Conservation (phyloP, 2,329 filamentous ascomycete species). For the Aschersonia sp. region DNA sequence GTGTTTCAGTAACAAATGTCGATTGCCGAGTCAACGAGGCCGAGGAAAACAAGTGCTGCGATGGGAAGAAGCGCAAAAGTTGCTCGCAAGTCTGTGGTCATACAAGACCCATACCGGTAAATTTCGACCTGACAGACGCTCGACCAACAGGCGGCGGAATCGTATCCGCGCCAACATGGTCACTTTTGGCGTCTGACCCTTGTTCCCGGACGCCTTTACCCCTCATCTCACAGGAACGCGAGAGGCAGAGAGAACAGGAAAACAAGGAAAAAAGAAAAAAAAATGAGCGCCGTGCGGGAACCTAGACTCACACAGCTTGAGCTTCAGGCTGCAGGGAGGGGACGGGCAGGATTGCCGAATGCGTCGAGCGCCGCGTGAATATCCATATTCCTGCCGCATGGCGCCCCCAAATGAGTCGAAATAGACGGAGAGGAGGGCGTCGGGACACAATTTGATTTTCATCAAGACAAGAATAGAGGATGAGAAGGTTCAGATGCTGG, state of each 20-base stretch:
- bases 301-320: not conserved
- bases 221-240: not conserved
- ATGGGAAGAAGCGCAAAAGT: not conserved
- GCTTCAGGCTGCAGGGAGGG: not conserved
- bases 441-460: too few species aligned
- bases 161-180: not conserved
- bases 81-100: not conserved
- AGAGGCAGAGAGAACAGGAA: too few species aligned
- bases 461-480: not conserved
- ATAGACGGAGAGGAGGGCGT: not conserved
- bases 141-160: not conserved
- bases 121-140: not conserved
- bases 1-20: slow-evolving; percentile 11
- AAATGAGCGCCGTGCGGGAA: not conserved
- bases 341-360: not conserved
- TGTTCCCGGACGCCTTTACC: not conserved
- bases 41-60: not conserved
- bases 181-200: not conserved
- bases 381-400: not conserved
- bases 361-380: not conserved
- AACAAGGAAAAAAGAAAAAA: not conserved
- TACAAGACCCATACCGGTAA: not conserved
- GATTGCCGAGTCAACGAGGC: slow-evolving; percentile 11
- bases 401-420: not conserved
- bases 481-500: not conserved